phyloP scores from a whole-genome alignment of 345 rosid genomes.

The Eucalyptus marginata region DNA sequence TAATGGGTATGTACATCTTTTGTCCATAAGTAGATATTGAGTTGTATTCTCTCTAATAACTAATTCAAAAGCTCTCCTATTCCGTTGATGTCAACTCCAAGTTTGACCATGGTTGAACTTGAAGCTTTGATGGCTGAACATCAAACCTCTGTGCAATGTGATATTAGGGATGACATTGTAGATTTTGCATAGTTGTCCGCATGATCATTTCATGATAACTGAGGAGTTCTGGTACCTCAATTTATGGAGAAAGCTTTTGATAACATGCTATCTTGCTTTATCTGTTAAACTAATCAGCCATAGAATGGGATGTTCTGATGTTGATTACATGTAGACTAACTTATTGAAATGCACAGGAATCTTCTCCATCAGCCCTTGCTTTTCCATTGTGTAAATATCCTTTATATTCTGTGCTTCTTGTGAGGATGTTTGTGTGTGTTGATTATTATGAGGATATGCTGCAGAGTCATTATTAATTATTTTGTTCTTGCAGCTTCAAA shows the following conservation, averaged over 20 bases:
- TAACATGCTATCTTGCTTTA: not conserved
- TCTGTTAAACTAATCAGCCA: not conserved
- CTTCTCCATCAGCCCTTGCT: not conserved
- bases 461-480: not conserved
- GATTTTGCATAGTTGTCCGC: not conserved
- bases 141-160: not conserved
- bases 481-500: slow-evolving; percentile 31
- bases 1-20: not conserved
- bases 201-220: not conserved
- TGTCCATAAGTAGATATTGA: not conserved
- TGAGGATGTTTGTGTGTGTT: not conserved
- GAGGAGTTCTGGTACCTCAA: not conserved
- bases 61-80: not conserved
- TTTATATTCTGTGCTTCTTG: not conserved
- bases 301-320: not conserved
- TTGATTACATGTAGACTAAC: not conserved
- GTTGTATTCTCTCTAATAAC: not conserved
- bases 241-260: not conserved
- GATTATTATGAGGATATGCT: not conserved
- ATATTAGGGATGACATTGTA: not conserved
- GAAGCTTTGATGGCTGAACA: not conserved
- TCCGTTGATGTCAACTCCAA: not conserved
- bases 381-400: not conserved
- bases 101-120: not conserved
- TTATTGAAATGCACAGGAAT: not conserved